These are phyloP conservation scores for Haematococcus lacustris DNA, from an alignment of 139 green algal species.

Conservation along the genomic window DNA sequence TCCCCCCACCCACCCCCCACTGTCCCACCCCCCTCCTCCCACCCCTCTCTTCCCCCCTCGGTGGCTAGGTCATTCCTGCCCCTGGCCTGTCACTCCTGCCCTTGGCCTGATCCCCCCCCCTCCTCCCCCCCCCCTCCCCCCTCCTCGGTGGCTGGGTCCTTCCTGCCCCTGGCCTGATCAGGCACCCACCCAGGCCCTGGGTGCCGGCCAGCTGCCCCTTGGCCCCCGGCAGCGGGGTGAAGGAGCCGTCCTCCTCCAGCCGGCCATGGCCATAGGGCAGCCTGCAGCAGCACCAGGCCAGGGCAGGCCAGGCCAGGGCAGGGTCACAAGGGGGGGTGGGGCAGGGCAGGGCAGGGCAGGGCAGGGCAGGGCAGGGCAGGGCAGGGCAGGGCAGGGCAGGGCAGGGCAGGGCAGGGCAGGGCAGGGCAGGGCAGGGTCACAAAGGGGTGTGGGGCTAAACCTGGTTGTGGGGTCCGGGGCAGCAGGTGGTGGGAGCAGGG, in stretches of 20 bases:
- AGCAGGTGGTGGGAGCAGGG: background rate
- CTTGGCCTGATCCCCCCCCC: too few relatives aligned
- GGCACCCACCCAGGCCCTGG: background rate
- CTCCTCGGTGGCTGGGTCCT: background rate
- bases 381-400: too few relatives aligned
- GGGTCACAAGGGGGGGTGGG: too few relatives aligned
- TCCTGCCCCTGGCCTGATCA: background rate
- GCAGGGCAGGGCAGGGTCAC: background rate
- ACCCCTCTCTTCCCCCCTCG: too few relatives aligned
- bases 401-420: too few relatives aligned
- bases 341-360: background rate
- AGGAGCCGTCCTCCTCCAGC: slow-evolving; percentile 32
- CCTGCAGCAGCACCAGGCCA: background rate
- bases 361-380: background rate
- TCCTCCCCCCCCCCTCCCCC: too few relatives aligned
- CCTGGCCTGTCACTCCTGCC: too few relatives aligned
- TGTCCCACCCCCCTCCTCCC: too few relatives aligned
- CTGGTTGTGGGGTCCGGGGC: background rate
- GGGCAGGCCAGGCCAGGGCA: background rate
- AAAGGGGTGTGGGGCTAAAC: background rate
- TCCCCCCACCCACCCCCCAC: too few relatives aligned
- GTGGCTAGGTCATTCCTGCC: too few relatives aligned
- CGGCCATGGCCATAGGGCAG: slow-evolving; percentile 38
- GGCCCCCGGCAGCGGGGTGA: slow-evolving; percentile 6
- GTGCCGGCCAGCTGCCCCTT: background rate